Conservation (phyloP, 2,329 filamentous ascomycete genomes). For the Coniochaeta pulveracea region DNA sequence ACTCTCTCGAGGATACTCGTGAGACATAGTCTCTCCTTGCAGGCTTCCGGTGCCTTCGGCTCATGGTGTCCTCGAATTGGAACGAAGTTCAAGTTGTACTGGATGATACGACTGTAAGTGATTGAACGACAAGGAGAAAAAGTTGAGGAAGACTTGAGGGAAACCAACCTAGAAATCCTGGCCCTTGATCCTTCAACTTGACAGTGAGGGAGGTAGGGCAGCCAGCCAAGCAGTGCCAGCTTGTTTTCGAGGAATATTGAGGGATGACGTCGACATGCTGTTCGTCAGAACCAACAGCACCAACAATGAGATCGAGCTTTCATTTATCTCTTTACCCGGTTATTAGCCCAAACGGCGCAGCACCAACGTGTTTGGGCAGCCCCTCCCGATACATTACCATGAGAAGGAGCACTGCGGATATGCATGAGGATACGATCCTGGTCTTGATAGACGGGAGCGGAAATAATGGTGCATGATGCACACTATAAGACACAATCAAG, state of each 20-base stretch:
- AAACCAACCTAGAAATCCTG: background rate
- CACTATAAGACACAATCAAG: background rate
- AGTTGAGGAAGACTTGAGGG: background rate
- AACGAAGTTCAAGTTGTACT: background rate
- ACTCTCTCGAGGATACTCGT: background rate
- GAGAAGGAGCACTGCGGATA: too few relatives aligned
- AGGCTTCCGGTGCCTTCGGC: background rate
- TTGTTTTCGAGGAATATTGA: background rate
- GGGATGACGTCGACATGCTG: background rate
- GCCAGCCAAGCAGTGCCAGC: background rate
- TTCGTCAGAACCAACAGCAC: background rate
- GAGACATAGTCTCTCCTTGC: background rate
- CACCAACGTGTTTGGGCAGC: too few relatives aligned
- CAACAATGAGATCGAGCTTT: too few relatives aligned
- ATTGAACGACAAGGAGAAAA: background rate
- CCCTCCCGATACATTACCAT: too few relatives aligned
- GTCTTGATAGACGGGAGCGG: too few relatives aligned
- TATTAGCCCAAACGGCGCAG: too few relatives aligned
- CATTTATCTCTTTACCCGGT: background rate
- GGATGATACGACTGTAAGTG: background rate
- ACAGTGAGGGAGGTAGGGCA: background rate
- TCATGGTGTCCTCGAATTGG: background rate
- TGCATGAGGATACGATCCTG: too few relatives aligned
- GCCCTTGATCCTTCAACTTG: background rate
- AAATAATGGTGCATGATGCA: too few relatives aligned